Evolutionary conservation across 1,139 yeast genomes (phyloP), one percentile per base, ranked within the genome.

Genomic region (Yamadazyma spencermartinsiae): DNA sequence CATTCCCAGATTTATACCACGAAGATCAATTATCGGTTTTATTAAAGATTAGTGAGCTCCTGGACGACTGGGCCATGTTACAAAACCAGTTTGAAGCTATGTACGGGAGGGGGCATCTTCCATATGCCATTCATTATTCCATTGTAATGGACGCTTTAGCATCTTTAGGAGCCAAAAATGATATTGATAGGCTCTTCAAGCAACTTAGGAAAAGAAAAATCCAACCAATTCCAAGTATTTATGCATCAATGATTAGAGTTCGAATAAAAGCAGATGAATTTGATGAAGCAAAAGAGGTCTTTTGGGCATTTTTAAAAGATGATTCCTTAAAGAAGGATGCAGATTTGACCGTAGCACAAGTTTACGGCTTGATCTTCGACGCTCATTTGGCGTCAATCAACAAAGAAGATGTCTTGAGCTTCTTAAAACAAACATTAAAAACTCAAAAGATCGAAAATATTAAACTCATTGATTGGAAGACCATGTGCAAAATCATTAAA

Each of bases 101-200:
- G 56, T 75, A 79, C 45, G 82, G 82, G 2, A 62, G 71, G 18
- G 82, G 81, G 1, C 65, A 75, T 31, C 58, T 76, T 17, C 86
- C 89, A 3, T 72, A 73, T 35, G 61, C 75, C 11, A 55, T 64
- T 4, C 89, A 85, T 53, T 86, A 85, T 54, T 72, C 78, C 3
- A 72, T 80, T 25, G 80, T 84, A 4, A 79, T 88, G 77, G 63
- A 68, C 38, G 80, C 88, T 0, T 63, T 86, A 43, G 80, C 87
- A 0, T 54, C 60, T 7, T 60, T 77, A 33, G 88, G 88, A 0
- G 79, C 82, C 20, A 55, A 62, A 3, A 69, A 69, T 11, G 74
- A 80, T 43, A 75, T 83, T 10, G 74, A 79, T 29, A 62, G 65
- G 37, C 64, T 86, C 13, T 79, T 70, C 60, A 58, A 66, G 1